Evolutionary conservation across 1,284 basidiomycete species (phyloP), one percentile per base, ranked within the genome.

Genomic region (Trichosporon faecale): DNA sequence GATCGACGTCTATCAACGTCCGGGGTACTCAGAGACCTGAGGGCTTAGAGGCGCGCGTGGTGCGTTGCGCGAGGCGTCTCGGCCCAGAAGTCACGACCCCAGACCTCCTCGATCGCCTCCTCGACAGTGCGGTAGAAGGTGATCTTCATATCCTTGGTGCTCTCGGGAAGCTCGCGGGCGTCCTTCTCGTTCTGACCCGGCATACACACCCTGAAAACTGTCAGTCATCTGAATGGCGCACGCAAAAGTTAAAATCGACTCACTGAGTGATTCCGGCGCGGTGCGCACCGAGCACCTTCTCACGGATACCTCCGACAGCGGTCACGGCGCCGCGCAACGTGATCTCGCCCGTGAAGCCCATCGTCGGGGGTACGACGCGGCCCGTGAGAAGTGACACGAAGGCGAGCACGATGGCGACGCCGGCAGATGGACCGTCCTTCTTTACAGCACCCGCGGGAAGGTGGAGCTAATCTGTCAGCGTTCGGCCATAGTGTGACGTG

Each of bases 351-450:
- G 94, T 96, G 90, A 96, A 94, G 2, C 94, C 93, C 70, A 93
- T 91, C 79, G 94, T 91, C 8, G 91, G 89, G 74, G 87, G 87
- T 40, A 97, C 88, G 77, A 85, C 86, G n/a, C 88, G 89, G 80
- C 89, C 90, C 0, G 91, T 93, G 81, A 98, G 90, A 67, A 98
- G 85, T 61, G 90, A 92, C 27, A 97, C 91, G 76, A 98, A 91
- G 1, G 94, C 94, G 31, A 92, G 89, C 63, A 94, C 82, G 66
- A 98, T 91, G 0, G 94, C 95, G 2, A 93, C 94, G 52, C 95
- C 96, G 0, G 95, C 95, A 73, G 91, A 94, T 0, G 95, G 96
- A 0, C 95, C 95, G 78, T 98, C 95, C 85, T 98, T 99, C 67
- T 94, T 95, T 70, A 98, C 91, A 69, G 93, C 92, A 2, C 95